These are phyloP conservation scores for Pigoraptor vietnamica DNA, from an alignment of 78 protist genomes.

Conservation along the genomic window DNA sequence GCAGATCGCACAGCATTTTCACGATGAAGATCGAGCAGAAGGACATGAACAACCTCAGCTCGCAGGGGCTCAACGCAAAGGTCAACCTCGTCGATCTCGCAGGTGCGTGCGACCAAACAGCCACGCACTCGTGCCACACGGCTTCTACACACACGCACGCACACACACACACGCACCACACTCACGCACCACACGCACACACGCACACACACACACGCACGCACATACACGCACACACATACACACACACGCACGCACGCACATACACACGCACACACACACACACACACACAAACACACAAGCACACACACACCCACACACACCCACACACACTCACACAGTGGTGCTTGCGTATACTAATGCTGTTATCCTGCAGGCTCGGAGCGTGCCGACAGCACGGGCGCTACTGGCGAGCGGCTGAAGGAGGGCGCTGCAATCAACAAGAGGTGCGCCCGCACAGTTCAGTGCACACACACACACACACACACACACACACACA, in stretches of 20 bases:
- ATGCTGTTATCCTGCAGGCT: slow-evolving; percentile 56
- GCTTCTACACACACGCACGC: background rate
- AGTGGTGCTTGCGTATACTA: too few species aligned
- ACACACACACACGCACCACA: background rate
- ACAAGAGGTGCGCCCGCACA: slow-evolving; percentile 1
- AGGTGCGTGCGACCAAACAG: background rate
- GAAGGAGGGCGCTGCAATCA: slow-evolving; percentile 66
- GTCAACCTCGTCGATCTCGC: slow-evolving; percentile 57
- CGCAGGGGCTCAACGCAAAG: background rate
- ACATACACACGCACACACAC: background rate
- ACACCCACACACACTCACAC: background rate
- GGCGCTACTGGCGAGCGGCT: slow-evolving; percentile 53
- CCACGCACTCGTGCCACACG: too few species aligned
- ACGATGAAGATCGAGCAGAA: background rate
- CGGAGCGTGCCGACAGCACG: slow-evolving; percentile 69
- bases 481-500: too few species aligned
- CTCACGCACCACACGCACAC: background rate
- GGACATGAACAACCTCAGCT: background rate
- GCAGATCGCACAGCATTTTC: slow-evolving; percentile 69
- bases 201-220: background rate
- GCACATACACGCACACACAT: background rate
- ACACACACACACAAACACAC: background rate
- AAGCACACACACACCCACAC: background rate
- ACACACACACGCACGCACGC: background rate
- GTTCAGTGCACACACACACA: too few species aligned